phyloP scores from a whole-genome alignment of 2,329 filamentous ascomycete genomes.

The Allantophomopsis cytisporea region DNA sequence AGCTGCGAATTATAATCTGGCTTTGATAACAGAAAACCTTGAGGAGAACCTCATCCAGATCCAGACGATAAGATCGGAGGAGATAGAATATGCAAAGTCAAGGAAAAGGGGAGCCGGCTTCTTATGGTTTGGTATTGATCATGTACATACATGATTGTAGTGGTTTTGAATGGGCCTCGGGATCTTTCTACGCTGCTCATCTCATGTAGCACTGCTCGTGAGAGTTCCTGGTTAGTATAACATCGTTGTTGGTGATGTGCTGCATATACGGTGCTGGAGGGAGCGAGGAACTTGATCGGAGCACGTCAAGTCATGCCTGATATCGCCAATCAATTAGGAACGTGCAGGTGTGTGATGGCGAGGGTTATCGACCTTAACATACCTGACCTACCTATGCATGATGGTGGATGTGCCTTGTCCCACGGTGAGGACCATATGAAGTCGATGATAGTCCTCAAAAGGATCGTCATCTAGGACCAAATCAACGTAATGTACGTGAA shows the following conservation, averaged over 20 bases:
- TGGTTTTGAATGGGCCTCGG: too few species aligned
- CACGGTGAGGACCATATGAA: too few species aligned
- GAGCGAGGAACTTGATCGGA: background rate
- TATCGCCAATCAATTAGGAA: constrained; percentile 1
- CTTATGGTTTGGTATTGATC: too few species aligned
- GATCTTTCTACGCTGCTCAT: background rate
- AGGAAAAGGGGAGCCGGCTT: too few species aligned
- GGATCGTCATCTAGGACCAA: too few species aligned
- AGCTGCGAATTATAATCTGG: background rate
- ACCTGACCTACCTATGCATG: too few species aligned
- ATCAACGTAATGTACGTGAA: too few species aligned
- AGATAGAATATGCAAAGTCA: background rate
- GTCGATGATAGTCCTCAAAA: too few species aligned
- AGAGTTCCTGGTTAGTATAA: background rate
- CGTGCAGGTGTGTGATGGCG: background rate
- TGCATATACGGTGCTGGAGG: background rate
- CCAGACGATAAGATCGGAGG: background rate
- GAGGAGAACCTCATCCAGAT: too few species aligned
- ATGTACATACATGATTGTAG: too few species aligned
- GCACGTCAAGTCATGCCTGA: background rate
- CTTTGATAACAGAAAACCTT: background rate
- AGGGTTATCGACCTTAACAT: too few species aligned
- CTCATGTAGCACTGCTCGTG: background rate
- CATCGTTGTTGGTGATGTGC: background rate
- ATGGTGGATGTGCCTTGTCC: too few species aligned